Percentiles rank a stretch among this genome's conserved stretches.
Evolutionary conservation across 2,329 filamentous ascomycete genomes (phyloP).

Genomic region (Fusarium xyrophilum): DNA sequence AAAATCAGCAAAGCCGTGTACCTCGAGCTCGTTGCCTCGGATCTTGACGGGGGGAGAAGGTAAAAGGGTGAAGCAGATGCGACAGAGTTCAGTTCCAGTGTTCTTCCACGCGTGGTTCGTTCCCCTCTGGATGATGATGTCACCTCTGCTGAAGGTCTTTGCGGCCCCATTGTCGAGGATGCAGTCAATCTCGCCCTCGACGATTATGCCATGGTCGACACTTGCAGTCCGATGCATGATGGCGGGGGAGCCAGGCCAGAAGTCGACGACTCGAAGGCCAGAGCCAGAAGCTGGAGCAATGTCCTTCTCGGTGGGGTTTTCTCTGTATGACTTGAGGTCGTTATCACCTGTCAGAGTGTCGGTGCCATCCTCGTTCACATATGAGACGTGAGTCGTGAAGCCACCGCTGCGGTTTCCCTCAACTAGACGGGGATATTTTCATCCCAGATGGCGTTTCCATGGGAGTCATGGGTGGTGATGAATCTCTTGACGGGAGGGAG

Average conservation of each 20-base stretch:
- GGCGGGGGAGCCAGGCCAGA: constrained; percentile 31
- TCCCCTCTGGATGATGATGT: constrained; percentile 37
- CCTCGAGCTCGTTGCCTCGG: constrained; percentile 31
- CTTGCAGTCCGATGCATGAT: constrained; percentile 37
- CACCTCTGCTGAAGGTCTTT: constrained; percentile 27
- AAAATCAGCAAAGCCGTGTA: constrained; percentile 35
- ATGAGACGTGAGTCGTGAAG: constrained; percentile 33
- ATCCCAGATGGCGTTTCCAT: constrained; percentile 33
- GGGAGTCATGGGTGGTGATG: constrained; percentile 33
- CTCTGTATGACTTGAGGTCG: constrained; percentile 28
- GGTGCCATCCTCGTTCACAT: constrained; percentile 22
- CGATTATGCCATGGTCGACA: constrained; percentile 33
- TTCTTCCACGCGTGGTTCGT: constrained; percentile 40
- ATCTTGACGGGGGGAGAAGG: constrained; percentile 29
- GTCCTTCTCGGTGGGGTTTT: constrained; percentile 28
- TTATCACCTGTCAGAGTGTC: constrained; percentile 20
- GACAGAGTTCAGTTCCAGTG: constrained; percentile 22
- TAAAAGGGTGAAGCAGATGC: constrained; percentile 36
- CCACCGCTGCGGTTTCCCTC: constrained; percentile 21
- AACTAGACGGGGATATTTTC: constrained; percentile 22
- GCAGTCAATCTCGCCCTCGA: constrained; percentile 36
- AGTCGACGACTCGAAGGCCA: constrained; percentile 30
- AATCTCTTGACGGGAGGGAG: constrained; percentile 29
- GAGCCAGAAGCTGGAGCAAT: constrained; percentile 31
- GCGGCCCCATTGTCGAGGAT: constrained; percentile 32